Conservation (phyloP, 345 rosid genomes). For the Euphorbia pulcherrima region DNA sequence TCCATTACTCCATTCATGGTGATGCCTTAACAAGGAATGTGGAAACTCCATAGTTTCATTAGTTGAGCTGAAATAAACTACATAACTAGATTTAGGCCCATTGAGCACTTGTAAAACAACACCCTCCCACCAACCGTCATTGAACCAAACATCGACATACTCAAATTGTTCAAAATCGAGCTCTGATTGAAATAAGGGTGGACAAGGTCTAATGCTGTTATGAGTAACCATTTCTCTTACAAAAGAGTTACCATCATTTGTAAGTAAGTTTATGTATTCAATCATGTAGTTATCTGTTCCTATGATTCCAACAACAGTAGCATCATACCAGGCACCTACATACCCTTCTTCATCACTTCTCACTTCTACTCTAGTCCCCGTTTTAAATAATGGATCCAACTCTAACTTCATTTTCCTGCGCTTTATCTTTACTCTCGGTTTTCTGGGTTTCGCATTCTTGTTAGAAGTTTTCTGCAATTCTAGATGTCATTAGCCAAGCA, state of each 20-base stretch:
- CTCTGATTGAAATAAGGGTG: constrained; percentile 1
- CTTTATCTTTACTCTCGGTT: constrained; percentile 30
- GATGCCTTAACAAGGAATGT: constrained; percentile 8
- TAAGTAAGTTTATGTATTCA: constrained; percentile 14
- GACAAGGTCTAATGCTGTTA: constrained; percentile 10
- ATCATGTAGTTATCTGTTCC: constrained; percentile 18
- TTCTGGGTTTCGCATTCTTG: constrained; percentile 15
- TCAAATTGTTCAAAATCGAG: constrained; percentile 8
- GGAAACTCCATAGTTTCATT: constrained; percentile 4
- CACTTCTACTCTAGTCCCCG: constrained; percentile 15
- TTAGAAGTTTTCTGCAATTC: constrained; percentile 21
- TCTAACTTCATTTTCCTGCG: constrained; percentile 10
- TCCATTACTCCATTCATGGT: constrained; percentile 17
- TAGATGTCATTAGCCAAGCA: constrained; percentile 7
- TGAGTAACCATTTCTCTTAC: constrained; percentile 9
- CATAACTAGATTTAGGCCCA: constrained; percentile 3
- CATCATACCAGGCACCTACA: constrained; percentile 23
- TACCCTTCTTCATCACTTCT: constrained; percentile 26
- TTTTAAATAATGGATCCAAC: constrained; percentile 16
- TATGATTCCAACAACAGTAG: constrained; percentile 4
- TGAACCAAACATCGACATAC: constrained; percentile 22
- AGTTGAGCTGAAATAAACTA: constrained; percentile 18
- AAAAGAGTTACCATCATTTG: constrained; percentile 17
- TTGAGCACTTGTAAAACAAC: constrained; percentile 8
- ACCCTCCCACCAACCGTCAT: constrained; percentile 28